Base-by-base conservation (phyloP, 140 eudicot genomes). In the Ambrosia hybrid region DNA sequence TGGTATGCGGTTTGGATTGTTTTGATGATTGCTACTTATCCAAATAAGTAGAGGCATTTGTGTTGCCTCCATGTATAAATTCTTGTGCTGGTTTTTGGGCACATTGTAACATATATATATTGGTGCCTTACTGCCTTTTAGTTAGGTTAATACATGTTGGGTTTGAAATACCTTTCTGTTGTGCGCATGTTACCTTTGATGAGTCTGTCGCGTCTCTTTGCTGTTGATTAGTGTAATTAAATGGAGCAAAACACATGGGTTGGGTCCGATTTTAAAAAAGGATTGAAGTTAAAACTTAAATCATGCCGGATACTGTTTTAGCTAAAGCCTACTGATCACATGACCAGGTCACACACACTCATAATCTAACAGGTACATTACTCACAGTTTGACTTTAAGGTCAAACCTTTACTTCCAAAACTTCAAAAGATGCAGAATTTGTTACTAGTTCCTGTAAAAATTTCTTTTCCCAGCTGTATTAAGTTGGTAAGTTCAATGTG, bases 271-370 rank as follows among this genome's bases (percentile, higher is more conserved):
- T 3, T 41, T 41, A 41, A 41, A 6, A 41, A 9, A 21, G 9
- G 46, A 41, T 6, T 41, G 46, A 41, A 41, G 46, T 41, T 41
- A 41, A 6, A 41, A 41, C 46, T 41, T 41, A 41, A 5, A 5
- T 5, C 46, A 41, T 41, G 8, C 46, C 8, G 9, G 46, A 41
- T 41, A 21, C 46, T 41, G 46, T 41, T 41, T 7, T 21, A 41
- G 8, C 9, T 41, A 5, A 41, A 41, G 41, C 92, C 96, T 16
- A 81, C 89, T 9, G 91, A 89, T 78, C 91, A 89, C 51, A 88
- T 92, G 2, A 82, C 84, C 60, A 78, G 96, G 83, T 95, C 98
- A 66, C 98, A 89, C 77, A 82, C 88, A 12, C 83, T 21, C 26
- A 38, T 76, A 82, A 85, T 78, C 81, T 89, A 49, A 41, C 95